Conservation (phyloP, 139 green algal genomes). For the Tetraselmis chui region DNA sequence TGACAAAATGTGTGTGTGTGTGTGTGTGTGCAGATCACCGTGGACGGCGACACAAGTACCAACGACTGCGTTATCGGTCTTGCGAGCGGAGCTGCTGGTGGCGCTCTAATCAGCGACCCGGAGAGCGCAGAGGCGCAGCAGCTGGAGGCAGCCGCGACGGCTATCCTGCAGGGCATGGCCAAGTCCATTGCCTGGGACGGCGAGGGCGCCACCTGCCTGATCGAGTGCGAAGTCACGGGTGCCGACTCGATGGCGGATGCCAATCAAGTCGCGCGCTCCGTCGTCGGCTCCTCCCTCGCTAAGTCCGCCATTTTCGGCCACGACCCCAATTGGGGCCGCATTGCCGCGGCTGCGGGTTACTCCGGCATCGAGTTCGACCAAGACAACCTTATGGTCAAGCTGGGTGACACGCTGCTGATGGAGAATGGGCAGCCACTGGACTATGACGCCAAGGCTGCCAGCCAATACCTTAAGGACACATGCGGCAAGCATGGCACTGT, state of each 20-base stretch:
- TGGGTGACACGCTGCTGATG: slow-evolving; percentile 85
- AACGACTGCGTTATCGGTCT: slow-evolving; percentile 85
- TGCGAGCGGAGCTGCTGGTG: slow-evolving; percentile 48
- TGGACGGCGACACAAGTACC: slow-evolving; percentile 85
- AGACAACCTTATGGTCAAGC: slow-evolving; percentile 64
- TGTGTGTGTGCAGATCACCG: slow-evolving; percentile 50
- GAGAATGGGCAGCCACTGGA: slow-evolving; percentile 83
- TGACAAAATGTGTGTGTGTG: neutral
- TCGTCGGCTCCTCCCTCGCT: slow-evolving; percentile 74
- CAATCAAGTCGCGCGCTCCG: slow-evolving; percentile 57
- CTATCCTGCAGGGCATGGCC: slow-evolving; percentile 79
- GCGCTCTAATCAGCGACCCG: slow-evolving; percentile 54
- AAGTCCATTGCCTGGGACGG: slow-evolving; percentile 98
- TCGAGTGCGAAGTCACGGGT: slow-evolving; percentile 71
- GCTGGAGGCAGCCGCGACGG: slow-evolving; percentile 82
- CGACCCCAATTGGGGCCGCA: slow-evolving; percentile 98
- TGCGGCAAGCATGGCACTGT: slow-evolving; percentile 80
- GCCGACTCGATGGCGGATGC: slow-evolving; percentile 42
- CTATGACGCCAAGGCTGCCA: slow-evolving; percentile 82
- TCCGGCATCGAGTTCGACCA: slow-evolving; percentile 82
- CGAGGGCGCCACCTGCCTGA: slow-evolving; percentile 92
- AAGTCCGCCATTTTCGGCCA: slow-evolving; percentile 94
- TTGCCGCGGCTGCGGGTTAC: slow-evolving; percentile 87
- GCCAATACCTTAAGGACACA: slow-evolving; percentile 82
- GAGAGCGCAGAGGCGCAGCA: slow-evolving; percentile 41